Conservation (phyloP, 805 yeast genomes). For the Nakazawaea populi region DNA sequence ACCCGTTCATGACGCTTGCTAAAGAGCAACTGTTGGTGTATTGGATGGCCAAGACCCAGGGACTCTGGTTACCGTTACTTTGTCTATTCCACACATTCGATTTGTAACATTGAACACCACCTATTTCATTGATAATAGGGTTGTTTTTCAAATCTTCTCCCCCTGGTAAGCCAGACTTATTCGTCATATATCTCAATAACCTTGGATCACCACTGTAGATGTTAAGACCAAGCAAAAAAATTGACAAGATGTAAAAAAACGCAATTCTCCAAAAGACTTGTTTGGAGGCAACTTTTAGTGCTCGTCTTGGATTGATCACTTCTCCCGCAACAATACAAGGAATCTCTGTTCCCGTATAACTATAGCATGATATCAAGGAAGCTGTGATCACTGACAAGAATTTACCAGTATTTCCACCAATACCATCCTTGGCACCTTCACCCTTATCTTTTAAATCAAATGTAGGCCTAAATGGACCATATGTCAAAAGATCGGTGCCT, state of each 20-base stretch:
- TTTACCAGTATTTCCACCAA: slow-evolving; percentile 55
- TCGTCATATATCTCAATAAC: slow-evolving; percentile 47
- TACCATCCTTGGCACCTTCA: slow-evolving; percentile 45
- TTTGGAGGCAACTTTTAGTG: slow-evolving; percentile 72
- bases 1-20: slow-evolving; percentile 45
- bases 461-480: slow-evolving; percentile 71
- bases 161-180: slow-evolving; percentile 15
- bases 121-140: slow-evolving; percentile 18
- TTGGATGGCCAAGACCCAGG: slow-evolving; percentile 52
- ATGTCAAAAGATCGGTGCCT: slow-evolving; percentile 45
- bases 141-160: slow-evolving; percentile 15
- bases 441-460: slow-evolving; percentile 64
- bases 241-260: slow-evolving; percentile 57
- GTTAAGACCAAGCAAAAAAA: slow-evolving; percentile 66
- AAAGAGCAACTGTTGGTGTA: slow-evolving; percentile 45
- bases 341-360: slow-evolving; percentile 78
- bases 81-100: slow-evolving; percentile 25
- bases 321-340: slow-evolving; percentile 84
- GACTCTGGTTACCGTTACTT: slow-evolving; percentile 45
- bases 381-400: slow-evolving; percentile 58
- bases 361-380: slow-evolving; percentile 59
- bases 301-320: slow-evolving; percentile 72
- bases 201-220: slow-evolving; percentile 77
- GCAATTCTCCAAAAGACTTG: slow-evolving; percentile 69
- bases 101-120: slow-evolving; percentile 20